Conservation (phyloP, 148 eudicot species). For the Silene uniflora region DNA sequence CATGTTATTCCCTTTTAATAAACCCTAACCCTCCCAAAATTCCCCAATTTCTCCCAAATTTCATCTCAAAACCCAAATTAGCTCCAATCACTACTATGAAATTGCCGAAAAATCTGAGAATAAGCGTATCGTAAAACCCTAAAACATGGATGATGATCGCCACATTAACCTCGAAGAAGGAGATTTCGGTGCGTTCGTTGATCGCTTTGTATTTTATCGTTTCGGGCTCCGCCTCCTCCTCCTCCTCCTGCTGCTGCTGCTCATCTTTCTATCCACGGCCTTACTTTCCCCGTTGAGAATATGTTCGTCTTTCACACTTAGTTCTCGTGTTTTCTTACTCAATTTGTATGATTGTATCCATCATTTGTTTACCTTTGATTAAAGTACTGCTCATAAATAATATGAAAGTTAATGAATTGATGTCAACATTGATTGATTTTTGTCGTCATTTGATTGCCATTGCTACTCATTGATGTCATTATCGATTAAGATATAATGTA, state of each 20-base stretch:
- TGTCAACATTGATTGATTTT: no score
- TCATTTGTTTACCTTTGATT: no score
- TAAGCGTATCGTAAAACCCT: slow-evolving; percentile 45
- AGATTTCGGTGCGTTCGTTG: slow-evolving; percentile 72
- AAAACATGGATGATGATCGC: slow-evolving; percentile 59
- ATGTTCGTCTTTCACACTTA: slow-evolving; percentile 34
- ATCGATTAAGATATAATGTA: no score
- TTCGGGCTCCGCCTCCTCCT: slow-evolving; percentile 82
- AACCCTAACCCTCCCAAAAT: background rate
- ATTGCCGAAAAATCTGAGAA: slow-evolving; percentile 25
- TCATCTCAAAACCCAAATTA: background rate
- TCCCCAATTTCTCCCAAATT: background rate
- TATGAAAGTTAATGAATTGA: no score
- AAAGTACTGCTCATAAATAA: no score
- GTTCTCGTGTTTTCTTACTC: no score
- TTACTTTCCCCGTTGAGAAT: slow-evolving; percentile 67
- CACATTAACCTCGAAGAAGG: slow-evolving; percentile 25
- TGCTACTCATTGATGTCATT: no score
- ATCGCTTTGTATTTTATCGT: slow-evolving; percentile 63
- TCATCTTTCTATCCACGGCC: slow-evolving; percentile 41
- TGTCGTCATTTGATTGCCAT: no score
- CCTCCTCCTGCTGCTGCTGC: no score
- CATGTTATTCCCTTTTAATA: no score
- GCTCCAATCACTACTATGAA: background rate
- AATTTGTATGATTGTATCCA: no score